phyloP scores from a whole-genome alignment of 805 yeast species.

The Candida odintsovae region DNA sequence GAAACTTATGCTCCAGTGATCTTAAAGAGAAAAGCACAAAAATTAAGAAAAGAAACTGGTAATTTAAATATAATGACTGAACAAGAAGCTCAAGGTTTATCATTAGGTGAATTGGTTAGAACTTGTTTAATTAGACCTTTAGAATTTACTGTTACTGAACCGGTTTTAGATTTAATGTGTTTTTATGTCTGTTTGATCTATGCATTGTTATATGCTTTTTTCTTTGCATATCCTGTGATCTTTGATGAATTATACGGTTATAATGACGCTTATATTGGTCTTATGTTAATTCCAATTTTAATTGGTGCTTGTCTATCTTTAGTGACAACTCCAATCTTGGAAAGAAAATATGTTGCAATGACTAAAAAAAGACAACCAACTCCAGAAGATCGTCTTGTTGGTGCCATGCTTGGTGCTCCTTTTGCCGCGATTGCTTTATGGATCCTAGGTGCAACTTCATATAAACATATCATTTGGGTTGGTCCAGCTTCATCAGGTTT shows the following conservation, averaged over 20 bases:
- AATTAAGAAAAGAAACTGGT: slow-evolving; percentile 73
- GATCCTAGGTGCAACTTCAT: slow-evolving; percentile 76
- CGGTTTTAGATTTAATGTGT: slow-evolving; percentile 79
- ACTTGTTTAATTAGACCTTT: slow-evolving; percentile 78
- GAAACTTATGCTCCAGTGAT: slow-evolving; percentile 89
- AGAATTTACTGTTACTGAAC: slow-evolving; percentile 71
- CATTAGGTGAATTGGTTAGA: slow-evolving; percentile 60
- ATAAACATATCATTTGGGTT: slow-evolving; percentile 68
- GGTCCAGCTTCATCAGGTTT: slow-evolving; percentile 76
- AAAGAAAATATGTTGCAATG: slow-evolving; percentile 49
- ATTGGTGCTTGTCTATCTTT: slow-evolving; percentile 81
- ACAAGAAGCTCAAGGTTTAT: slow-evolving; percentile 78
- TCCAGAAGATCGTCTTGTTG: slow-evolving; percentile 76
- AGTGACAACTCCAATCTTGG: slow-evolving; percentile 68
- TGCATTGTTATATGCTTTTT: slow-evolving; percentile 86
- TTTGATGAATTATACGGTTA: slow-evolving; percentile 72
- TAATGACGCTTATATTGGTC: slow-evolving; percentile 72
- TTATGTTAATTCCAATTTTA: slow-evolving; percentile 85
- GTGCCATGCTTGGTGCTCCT: slow-evolving; percentile 80
- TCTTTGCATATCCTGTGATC: slow-evolving; percentile 92
- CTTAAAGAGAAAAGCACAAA: slow-evolving; percentile 57
- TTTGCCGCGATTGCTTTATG: slow-evolving; percentile 77
- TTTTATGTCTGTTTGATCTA: slow-evolving; percentile 84
- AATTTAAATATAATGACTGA: slow-evolving; percentile 84
- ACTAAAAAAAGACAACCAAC: slow-evolving; percentile 52